phyloP scores from a whole-genome alignment of 1,139 yeast species.

The Saccharomycopsis hybrid region DNA sequence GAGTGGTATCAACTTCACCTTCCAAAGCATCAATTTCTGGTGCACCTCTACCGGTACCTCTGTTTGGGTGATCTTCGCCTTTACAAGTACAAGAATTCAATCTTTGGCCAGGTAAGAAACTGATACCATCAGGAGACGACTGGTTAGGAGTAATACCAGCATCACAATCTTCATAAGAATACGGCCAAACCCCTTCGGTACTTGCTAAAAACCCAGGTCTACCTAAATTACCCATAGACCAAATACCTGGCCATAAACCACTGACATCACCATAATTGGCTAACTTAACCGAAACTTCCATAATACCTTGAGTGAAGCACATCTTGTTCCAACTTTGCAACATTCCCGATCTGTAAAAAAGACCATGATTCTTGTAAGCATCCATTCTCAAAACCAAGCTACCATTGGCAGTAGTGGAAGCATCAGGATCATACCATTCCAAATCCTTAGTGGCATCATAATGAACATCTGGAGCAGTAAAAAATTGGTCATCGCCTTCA shows the following conservation, averaged over 20 bases:
- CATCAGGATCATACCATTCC: slow-evolving; percentile 90
- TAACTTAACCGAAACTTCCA: slow-evolving; percentile 63
- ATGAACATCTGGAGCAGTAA: slow-evolving; percentile 68
- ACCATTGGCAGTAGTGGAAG: slow-evolving; percentile 63
- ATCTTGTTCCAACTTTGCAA: slow-evolving; percentile 77
- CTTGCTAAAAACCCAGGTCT: slow-evolving; percentile 77
- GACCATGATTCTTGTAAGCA: slow-evolving; percentile 62
- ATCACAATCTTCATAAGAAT: slow-evolving; percentile 75
- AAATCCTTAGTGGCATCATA: slow-evolving; percentile 77
- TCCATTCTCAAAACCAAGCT: slow-evolving; percentile 62
- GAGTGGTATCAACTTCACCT: slow-evolving; percentile 52
- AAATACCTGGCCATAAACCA: slow-evolving; percentile 87
- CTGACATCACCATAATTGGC: slow-evolving; percentile 65
- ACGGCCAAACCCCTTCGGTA: slow-evolving; percentile 88
- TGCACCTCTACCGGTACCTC: slow-evolving; percentile 79
- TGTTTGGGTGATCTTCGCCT: slow-evolving; percentile 74
- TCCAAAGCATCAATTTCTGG: slow-evolving; percentile 85
- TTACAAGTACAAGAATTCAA: slow-evolving; percentile 64
- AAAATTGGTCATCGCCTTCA: slow-evolving; percentile 79
- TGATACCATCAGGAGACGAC: slow-evolving; percentile 73
- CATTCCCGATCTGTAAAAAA: slow-evolving; percentile 80
- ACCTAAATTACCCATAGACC: slow-evolving; percentile 84
- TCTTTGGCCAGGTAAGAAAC: slow-evolving; percentile 73
- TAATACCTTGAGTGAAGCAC: slow-evolving; percentile 70
- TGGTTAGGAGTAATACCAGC: slow-evolving; percentile 87